Conservation (phyloP, 768 basidiomycete genomes). For the Lactarius quietus region DNA sequence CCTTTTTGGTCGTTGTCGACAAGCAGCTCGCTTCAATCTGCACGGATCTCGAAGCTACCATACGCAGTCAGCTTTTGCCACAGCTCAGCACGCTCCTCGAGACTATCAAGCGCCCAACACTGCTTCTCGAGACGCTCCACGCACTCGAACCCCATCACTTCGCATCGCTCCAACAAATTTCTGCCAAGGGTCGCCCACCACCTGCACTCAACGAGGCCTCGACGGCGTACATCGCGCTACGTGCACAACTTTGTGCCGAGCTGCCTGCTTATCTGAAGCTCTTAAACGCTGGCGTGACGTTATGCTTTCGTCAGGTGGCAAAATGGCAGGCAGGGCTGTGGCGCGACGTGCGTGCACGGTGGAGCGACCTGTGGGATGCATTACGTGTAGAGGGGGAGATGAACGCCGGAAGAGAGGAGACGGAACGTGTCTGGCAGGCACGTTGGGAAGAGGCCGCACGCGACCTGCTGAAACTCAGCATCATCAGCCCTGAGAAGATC, state of each 20-base stretch:
- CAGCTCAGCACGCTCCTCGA: conserved; percentile 55
- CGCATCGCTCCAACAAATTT: conserved; percentile 62
- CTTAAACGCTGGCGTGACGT: conserved; percentile 58
- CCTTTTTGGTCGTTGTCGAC: conserved; percentile 56
- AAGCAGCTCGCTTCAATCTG: conserved; percentile 51
- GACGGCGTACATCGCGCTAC: conserved; percentile 70
- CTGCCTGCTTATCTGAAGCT: conserved; percentile 60
- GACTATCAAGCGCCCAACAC: conserved; percentile 58
- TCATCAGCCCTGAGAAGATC: conserved; percentile 37
- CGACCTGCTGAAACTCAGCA: conserved; percentile 39
- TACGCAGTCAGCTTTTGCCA: conserved; percentile 53
- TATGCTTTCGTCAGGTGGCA: conserved; percentile 50
- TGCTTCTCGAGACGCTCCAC: conserved; percentile 67
- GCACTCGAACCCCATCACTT: conserved; percentile 69
- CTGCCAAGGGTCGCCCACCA: conserved; percentile 63
- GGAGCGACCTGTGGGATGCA: too few species aligned
- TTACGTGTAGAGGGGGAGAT: too few species aligned
- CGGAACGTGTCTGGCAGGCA: too few species aligned
- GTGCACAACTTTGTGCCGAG: conserved; percentile 67
- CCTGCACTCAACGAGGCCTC: conserved; percentile 67
- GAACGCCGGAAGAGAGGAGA: too few species aligned
- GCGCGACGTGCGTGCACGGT: conserved; percentile 54
- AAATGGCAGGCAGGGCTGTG: conserved; percentile 60
- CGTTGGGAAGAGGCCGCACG: conserved; percentile 67
- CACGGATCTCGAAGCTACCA: conserved; percentile 48